Conservation (phyloP, 192 early-diverging fungal genomes). For the Coemansia sp. region DNA sequence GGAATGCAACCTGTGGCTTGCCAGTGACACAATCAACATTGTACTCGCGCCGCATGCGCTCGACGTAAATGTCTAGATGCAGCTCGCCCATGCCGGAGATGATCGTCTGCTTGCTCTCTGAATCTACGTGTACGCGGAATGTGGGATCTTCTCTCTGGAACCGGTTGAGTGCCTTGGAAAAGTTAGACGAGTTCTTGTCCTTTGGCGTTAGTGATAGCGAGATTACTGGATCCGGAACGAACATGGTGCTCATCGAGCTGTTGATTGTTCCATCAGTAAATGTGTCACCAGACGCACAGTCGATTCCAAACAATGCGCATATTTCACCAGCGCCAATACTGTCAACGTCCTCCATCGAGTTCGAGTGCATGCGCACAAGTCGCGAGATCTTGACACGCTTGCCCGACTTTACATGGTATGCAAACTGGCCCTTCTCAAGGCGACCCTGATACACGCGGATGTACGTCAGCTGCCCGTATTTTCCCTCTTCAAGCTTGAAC, state of each 20-base stretch:
- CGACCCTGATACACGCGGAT: constrained; percentile 95
- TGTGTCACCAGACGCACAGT: constrained; percentile 96
- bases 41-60: constrained; percentile 98
- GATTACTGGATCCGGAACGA: constrained; percentile 95
- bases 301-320: constrained; percentile 96
- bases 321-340: constrained; percentile 93
- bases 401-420: constrained; percentile 85
- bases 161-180: constrained; percentile 69
- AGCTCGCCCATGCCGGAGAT: constrained; percentile 90
- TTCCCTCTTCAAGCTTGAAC: constrained; percentile 91
- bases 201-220: constrained; percentile 91
- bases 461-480: constrained; percentile 97
- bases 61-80: constrained; percentile 92
- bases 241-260: constrained; percentile 96
- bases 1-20: constrained; percentile 97
- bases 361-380: constrained; percentile 97
- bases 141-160: constrained; percentile 87
- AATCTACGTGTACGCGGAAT: constrained; percentile 78
- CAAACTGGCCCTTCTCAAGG: constrained; percentile 82
- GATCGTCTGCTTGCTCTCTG: constrained; percentile 85
- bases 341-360: constrained; percentile 97
- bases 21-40: constrained; percentile 93
- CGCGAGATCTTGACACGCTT: constrained; percentile 96
- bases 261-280: constrained; percentile 86
- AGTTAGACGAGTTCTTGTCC: constrained; percentile 78